phyloP scores from a whole-genome alignment of 345 rosid genomes.

The Heritiera littoralis region DNA sequence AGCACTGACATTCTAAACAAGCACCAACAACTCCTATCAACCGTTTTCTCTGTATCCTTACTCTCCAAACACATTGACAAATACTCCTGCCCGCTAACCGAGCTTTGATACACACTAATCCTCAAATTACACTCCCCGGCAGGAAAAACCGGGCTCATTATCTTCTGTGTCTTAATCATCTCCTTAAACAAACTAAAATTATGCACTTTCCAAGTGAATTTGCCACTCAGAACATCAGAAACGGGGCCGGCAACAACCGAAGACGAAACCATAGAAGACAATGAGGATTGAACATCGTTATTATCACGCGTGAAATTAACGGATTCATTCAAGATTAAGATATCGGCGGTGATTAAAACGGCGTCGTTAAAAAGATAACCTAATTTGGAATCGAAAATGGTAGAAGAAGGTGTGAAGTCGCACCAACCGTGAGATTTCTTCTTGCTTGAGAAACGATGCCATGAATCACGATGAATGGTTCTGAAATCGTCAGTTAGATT shows the following conservation, averaged over 20 bases:
- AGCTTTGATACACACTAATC: constrained; percentile 92
- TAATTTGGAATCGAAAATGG: constrained; percentile 76
- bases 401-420: constrained; percentile 85
- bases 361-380: constrained; percentile 79
- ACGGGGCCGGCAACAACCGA: constrained; percentile 62
- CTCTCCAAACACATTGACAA: constrained; percentile 99
- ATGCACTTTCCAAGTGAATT: constrained; percentile 96
- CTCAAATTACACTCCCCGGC: constrained; percentile 98
- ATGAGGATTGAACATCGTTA: constrained; percentile 58
- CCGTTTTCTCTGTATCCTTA: constrained; percentile 29
- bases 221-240: constrained; percentile 86
- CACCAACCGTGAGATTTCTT: constrained; percentile 99
- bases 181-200: constrained; percentile 90
- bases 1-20: constrained; percentile 93
- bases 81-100: constrained; percentile 80
- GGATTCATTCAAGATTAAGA: constrained; percentile 81
- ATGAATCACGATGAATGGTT: constrained; percentile 92
- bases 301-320: constrained; percentile 79
- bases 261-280: constrained; percentile 39
- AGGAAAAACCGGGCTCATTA: constrained; percentile 98
- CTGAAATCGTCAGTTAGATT: constrained; percentile 78
- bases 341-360: constrained; percentile 87
- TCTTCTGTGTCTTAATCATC: constrained; percentile 98
- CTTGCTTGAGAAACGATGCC: constrained; percentile 95
- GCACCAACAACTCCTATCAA: constrained; percentile 98